Evolutionary conservation across 2,329 filamentous ascomycete species (phyloP).

Genomic region (Furcasterigmium sp.): DNA sequence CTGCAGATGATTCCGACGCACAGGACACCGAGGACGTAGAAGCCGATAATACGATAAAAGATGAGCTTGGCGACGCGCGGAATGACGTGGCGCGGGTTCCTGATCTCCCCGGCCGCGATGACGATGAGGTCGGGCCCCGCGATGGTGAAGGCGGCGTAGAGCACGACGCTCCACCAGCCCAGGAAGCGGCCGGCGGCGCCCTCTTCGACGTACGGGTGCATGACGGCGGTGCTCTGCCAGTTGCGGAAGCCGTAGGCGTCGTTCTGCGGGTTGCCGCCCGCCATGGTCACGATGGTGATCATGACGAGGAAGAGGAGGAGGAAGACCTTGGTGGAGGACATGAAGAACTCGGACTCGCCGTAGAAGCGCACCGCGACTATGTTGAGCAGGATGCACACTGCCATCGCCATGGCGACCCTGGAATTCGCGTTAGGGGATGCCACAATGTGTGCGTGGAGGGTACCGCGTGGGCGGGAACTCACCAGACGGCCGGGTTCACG

Average conservation of each 20-base stretch:
- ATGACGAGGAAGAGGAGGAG: slow-evolving; percentile 49
- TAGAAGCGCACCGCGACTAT: slow-evolving; percentile 39
- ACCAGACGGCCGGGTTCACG: not conserved
- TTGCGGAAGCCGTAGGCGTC: slow-evolving; percentile 48
- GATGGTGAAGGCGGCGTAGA: slow-evolving; percentile 65
- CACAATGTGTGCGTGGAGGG: not conserved
- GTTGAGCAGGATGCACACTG: slow-evolving; percentile 40
- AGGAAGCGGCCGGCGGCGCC: slow-evolving; percentile 57
- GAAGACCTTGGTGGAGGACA: slow-evolving; percentile 50
- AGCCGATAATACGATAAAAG: slow-evolving; percentile 65
- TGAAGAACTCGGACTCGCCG: slow-evolving; percentile 42
- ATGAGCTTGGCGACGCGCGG: slow-evolving; percentile 67
- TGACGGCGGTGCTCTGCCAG: slow-evolving; percentile 31
- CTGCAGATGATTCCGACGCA: slow-evolving; percentile 55
- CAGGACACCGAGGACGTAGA: slow-evolving; percentile 64
- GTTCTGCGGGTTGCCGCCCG: slow-evolving; percentile 58
- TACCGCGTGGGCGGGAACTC: not conserved
- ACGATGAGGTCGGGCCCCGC: slow-evolving; percentile 63
- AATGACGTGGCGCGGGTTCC: slow-evolving; percentile 60
- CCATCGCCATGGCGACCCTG: slow-evolving; percentile 44
- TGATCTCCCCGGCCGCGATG: slow-evolving; percentile 51
- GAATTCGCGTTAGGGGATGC: slow-evolving; percentile 42
- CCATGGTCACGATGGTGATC: slow-evolving; percentile 64
- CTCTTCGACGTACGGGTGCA: slow-evolving; percentile 25
- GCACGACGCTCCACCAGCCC: slow-evolving; percentile 50